phyloP scores from a whole-genome alignment of 2,329 filamentous ascomycete genomes.

The Trichophyton simii region DNA sequence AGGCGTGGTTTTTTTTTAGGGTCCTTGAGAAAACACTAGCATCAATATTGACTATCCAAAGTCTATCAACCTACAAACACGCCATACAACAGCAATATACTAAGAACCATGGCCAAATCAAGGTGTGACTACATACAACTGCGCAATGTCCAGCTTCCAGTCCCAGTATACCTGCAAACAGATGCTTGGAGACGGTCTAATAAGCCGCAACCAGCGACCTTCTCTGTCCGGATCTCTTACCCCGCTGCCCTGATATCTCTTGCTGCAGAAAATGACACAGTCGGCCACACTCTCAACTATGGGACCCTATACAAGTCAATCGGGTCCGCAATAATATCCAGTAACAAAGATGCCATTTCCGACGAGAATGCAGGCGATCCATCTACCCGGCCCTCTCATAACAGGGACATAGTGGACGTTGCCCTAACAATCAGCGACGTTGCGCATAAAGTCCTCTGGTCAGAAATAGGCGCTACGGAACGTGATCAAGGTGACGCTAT shows the following conservation, averaged over 20 bases:
- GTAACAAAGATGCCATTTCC: background rate
- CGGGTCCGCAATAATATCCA: conserved; percentile 12
- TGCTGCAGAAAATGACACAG: conserved; percentile 33
- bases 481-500: background rate
- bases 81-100: background rate
- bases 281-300: conserved; percentile 36
- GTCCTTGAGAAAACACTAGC: background rate
- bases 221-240: conserved; percentile 33
- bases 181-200: conserved; percentile 36
- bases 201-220: conserved; percentile 35
- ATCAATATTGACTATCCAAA: background rate
- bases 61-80: background rate
- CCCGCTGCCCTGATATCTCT: conserved; percentile 25
- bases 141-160: conserved; percentile 32
- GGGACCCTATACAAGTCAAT: conserved; percentile 36
- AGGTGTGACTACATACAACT: conserved; percentile 20
- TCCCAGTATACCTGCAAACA: conserved; percentile 30
- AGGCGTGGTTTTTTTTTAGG: background rate
- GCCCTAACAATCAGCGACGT: background rate
- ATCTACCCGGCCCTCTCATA: background rate
- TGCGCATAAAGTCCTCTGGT: background rate
- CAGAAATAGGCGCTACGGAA: background rate
- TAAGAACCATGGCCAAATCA: background rate
- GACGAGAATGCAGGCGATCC: background rate
- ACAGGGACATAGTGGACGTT: background rate